These are phyloP conservation scores for Ogataea methylovora DNA, from an alignment of 805 yeast species.

Conservation along the genomic window DNA sequence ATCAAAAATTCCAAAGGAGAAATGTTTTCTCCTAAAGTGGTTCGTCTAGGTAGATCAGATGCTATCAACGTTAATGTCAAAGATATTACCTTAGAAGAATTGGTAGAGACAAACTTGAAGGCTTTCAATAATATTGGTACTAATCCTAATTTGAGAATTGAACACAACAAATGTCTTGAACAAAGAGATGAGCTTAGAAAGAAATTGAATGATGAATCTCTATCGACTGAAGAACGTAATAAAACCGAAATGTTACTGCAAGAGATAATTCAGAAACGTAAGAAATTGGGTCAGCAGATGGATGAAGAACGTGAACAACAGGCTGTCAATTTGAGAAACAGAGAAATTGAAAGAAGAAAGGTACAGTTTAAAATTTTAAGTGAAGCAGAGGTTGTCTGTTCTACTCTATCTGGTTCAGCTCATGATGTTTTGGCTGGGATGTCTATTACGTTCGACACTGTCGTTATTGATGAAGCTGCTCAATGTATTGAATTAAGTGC, in stretches of 20 bases:
- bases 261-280: conserved; percentile 51
- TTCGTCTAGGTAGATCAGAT: conserved; percentile 86
- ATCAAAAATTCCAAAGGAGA: conserved; percentile 50
- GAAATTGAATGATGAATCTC: conserved; percentile 16
- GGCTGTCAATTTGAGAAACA: conserved; percentile 59
- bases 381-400: conserved; percentile 78
- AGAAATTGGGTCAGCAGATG: conserved; percentile 61
- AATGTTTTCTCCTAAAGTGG: conserved; percentile 54
- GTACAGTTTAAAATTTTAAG: conserved; percentile 65
- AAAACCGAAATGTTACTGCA: conserved; percentile 44
- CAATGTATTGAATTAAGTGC: conserved; percentile 93
- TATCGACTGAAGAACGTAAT: conserved; percentile 35
- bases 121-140: conserved; percentile 26
- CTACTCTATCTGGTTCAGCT: conserved; percentile 92
- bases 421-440: conserved; percentile 75
- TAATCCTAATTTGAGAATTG: conserved; percentile 42
- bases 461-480: conserved; percentile 94
- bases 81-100: conserved; percentile 79
- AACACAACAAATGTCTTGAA: conserved; percentile 41
- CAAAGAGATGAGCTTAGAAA: conserved; percentile 52
- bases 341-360: conserved; percentile 72
- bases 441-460: conserved; percentile 78
- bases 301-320: conserved; percentile 76
- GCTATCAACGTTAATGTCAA: conserved; percentile 77
- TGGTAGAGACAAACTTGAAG: conserved; percentile 44